These are phyloP conservation scores for Volvariella volvacea DNA, from an alignment of 1,284 basidiomycete species.

Conservation along the genomic window DNA sequence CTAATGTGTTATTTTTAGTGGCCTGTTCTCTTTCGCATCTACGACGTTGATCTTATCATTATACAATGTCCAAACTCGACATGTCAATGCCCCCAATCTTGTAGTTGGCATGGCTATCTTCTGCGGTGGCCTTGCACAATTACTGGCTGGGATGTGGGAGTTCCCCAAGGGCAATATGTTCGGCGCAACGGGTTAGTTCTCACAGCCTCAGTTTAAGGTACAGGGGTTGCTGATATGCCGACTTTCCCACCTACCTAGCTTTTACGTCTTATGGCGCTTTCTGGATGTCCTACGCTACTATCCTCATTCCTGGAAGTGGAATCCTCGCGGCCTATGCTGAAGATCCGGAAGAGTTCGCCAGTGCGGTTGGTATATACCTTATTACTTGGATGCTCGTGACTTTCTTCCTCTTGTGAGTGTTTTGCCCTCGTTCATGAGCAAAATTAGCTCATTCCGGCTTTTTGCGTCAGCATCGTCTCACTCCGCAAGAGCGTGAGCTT, in stretches of 20 bases:
- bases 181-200: conserved; percentile 58
- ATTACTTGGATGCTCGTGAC: conserved; percentile 66
- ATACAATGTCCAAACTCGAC: conserved; percentile 53
- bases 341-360: conserved; percentile 34
- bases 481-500: conserved; percentile 55
- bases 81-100: conserved; percentile 57
- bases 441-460: background rate
- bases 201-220: conserved; percentile 1
- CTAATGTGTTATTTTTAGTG: conserved; percentile 14
- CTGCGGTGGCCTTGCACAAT: conserved; percentile 80
- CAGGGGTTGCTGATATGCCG: no score
- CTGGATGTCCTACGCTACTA: conserved; percentile 72
- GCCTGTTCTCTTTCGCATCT: conserved; percentile 53
- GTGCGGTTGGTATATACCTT: conserved; percentile 63
- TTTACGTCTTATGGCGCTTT: conserved; percentile 45
- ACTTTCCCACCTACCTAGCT: conserved; percentile 16
- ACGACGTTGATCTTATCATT: conserved; percentile 71
- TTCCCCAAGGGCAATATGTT: conserved; percentile 76
- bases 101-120: conserved; percentile 83
- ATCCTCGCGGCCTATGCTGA: conserved; percentile 43
- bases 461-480: conserved; percentile 44
- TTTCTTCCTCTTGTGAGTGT: conserved; percentile 35
- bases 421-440: conserved; percentile 2
- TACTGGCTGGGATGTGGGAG: conserved; percentile 79
- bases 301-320: conserved; percentile 58